Base-by-base conservation (phyloP, 2,329 filamentous ascomycete species). In the Trichoderma afroharzianum region DNA sequence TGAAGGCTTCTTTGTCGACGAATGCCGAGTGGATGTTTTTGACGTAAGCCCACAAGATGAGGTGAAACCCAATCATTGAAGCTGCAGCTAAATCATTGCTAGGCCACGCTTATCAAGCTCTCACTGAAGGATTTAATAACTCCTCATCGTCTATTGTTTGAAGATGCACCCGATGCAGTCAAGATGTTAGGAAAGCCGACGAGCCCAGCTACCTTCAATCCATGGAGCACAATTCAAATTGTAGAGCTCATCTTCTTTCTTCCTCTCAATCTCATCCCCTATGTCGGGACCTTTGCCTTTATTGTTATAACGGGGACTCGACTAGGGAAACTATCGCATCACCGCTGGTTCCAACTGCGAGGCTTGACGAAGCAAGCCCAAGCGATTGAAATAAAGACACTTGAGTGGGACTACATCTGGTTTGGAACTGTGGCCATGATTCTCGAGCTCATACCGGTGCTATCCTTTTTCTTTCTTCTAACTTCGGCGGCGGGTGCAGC, bases 401-500 rank as follows among this genome's bases (percentile, higher is more conserved):
- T 92, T 68, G 85, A 88, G 73, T 93, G 93, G 88, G 93, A 96
- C 72, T 98, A 98, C 79, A 91, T 94, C 15, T 97, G 93, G 93
- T 98, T 98, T 78, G 96, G 96, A 18, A 93, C 92, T 0, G 86
- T 96, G 4, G 93, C 94, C 63, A 89, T 98, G 83, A 80, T 94
- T 7, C 82, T 98, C 32, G 93, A 98, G 82, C 87, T 98, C n/a
- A 86, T 98, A 9, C 96, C 96, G 1, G 87, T 95, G 14, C 82
- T 98, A 63, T 97, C 93, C n/a, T 97, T 99, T 86, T 90, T 98
- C 79, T 98, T 98, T 80, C 86, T 98, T 50, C 83, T 99, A 75
- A 98, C 95, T 0, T 94, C 93, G 3, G 92, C 95, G 1, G 89
- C 90, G 24, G 96, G 95, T 2, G 91, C 93, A 57, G 95, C 94